Evolutionary conservation across 2,329 filamentous ascomycete genomes (phyloP), one percentile per base, ranked within the genome.

Genomic region (Exophiala sp.): DNA sequence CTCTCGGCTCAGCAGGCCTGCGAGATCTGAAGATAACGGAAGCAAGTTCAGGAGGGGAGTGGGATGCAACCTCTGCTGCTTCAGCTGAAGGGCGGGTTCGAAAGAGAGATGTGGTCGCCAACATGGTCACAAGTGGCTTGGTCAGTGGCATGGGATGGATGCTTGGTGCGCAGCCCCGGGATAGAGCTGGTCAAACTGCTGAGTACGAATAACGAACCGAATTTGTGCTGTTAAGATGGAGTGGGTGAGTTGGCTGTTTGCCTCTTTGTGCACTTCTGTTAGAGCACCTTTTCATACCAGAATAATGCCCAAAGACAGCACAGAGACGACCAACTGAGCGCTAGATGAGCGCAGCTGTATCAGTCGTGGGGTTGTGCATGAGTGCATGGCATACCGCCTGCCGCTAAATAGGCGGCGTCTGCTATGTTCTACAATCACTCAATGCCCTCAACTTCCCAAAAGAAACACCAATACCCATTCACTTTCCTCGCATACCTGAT

Each of bases 101-200:
- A 39, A 79, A 78, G 62, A 66, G 76, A 54, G 76, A 79, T 65
- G 68, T 85, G 71, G 81, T 86, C 44, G 82, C 82, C 54, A 85
- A 77, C 69, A 82, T 82, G 68, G 83, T 85, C 5, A 84, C 80
- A 10, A 82, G 81, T 2, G 81, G 81, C 5, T 66, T 86, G 64
- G 81, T 80, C 6, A 82, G 76, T 65, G 83, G 83, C 8, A 72
- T 86, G 63, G 83, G 83, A 7, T 86, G 83, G 83, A 79, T 86
- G 52, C 66, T 86, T 50, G 83, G 83, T 66, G 75, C 73, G 50
- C 73, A 75, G 55, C 73, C 74, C 9, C 48, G 42, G 34, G 59
- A 62, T 21, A 52, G 59, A 18, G 18, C 45, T 41, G 54, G 51
- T 34, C 34, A 51, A 14, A 29, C 12, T 24, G 7, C 21, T 14